Evolutionary conservation across 352 stramenopile species (phyloP).

Genomic region (Pythium aphanidermatum): DNA sequence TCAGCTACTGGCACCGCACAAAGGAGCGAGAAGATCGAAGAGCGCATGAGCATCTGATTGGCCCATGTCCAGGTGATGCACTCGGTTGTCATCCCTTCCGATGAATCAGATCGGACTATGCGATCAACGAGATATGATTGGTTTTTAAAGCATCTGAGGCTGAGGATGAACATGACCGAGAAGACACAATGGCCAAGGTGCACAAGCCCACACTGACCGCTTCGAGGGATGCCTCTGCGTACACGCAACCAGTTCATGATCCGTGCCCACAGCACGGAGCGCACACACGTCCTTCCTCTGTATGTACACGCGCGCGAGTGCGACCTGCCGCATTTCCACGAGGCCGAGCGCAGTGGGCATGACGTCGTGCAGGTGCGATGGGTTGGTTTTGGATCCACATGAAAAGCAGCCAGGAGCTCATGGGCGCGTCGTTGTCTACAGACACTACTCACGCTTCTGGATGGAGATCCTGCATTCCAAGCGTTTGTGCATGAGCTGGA

Average conservation of each 20-base stretch:
- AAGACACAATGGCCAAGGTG: no score
- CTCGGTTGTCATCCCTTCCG: not conserved
- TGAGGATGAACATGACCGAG: no score
- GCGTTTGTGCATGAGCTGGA: slow-evolving; percentile 45
- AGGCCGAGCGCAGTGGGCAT: slow-evolving; percentile 12
- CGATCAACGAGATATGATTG: no score
- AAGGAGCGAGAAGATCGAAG: not conserved
- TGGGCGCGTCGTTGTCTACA: no score
- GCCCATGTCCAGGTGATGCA: no score
- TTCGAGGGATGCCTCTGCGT: slow-evolving; percentile 27
- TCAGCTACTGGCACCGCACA: no score
- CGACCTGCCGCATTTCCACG: slow-evolving; percentile 54
- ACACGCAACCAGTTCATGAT: slow-evolving; percentile 62
- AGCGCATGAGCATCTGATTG: no score
- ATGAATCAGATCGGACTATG: no score
- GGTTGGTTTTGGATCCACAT: no score
- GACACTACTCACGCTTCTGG: slow-evolving; percentile 29
- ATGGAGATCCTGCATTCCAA: slow-evolving; percentile 49
- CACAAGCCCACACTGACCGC: not conserved
- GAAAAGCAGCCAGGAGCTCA: no score
- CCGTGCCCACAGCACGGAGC: slow-evolving; percentile 33
- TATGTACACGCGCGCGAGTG: slow-evolving; percentile 50
- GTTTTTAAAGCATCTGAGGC: no score
- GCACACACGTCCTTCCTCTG: slow-evolving; percentile 46
- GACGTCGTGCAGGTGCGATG: slow-evolving; percentile 33